Percentiles rank a stretch among this genome's conserved stretches.
Evolutionary conservation across 1,284 basidiomycete genomes (phyloP).

Genomic region (Melanopsichium pennsylvanicum): DNA sequence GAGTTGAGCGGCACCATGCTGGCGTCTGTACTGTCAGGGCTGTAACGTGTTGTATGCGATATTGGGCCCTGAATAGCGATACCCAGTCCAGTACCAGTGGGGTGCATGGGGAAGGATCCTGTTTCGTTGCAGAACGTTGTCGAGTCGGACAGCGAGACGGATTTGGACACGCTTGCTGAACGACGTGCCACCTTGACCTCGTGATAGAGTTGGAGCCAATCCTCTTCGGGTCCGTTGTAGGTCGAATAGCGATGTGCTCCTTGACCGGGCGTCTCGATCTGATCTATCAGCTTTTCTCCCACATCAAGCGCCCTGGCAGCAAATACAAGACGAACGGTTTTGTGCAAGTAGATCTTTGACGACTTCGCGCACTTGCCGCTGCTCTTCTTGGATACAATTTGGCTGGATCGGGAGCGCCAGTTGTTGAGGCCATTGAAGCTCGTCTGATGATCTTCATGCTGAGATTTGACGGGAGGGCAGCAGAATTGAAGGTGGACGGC

Average conservation of each 20-base stretch:
- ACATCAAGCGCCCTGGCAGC: conserved; percentile 50
- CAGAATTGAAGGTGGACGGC: conserved; percentile 61
- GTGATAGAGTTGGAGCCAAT: conserved; percentile 38
- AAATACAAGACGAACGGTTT: conserved; percentile 56
- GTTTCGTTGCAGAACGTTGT: not conserved
- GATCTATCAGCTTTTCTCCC: conserved; percentile 40
- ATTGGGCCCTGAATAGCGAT: conserved; percentile 14
- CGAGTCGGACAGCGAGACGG: not conserved
- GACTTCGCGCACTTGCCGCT: conserved; percentile 5
- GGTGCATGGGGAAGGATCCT: not conserved
- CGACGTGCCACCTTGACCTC: conserved; percentile 8
- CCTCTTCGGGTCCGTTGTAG: conserved; percentile 50
- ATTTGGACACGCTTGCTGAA: not conserved
- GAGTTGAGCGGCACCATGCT: conserved; percentile 28
- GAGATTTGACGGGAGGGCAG: conserved; percentile 18
- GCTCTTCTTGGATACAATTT: not conserved
- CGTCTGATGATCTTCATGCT: conserved; percentile 11
- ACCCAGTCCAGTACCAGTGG: conserved; percentile 5
- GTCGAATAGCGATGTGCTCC: conserved; percentile 32
- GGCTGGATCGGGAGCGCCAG: conserved; percentile 4
- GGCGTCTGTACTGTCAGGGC: not conserved
- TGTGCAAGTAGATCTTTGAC: conserved; percentile 52
- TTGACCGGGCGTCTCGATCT: conserved; percentile 48
- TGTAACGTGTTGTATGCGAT: not conserved
- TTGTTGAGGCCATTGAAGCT: conserved; percentile 18